These are phyloP conservation scores for Meyerozyma carpophila DNA, from an alignment of 1,139 yeast genomes.

Conservation along the genomic window DNA sequence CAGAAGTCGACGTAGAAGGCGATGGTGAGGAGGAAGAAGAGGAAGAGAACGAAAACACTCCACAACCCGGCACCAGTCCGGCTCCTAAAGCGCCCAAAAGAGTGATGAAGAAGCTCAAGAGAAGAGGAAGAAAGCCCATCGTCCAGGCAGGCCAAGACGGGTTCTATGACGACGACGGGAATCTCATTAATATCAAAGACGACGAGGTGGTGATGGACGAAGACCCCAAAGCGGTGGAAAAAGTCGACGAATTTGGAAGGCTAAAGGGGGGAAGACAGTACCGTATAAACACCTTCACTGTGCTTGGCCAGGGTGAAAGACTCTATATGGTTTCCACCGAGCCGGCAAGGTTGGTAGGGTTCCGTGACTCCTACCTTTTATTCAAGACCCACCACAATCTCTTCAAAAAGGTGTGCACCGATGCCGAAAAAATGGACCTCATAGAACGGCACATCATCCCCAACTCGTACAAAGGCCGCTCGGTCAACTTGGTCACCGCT, in stretches of 20 bases:
- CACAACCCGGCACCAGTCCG: not conserved
- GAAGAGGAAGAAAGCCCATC: slow-evolving; percentile 43
- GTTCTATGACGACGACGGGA: slow-evolving; percentile 45
- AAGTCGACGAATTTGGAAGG: slow-evolving; percentile 65
- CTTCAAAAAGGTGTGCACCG: slow-evolving; percentile 68
- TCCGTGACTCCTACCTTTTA: slow-evolving; percentile 84
- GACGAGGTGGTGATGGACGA: slow-evolving; percentile 81
- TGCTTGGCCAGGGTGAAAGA: slow-evolving; percentile 66
- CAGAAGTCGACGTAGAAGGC: not conserved
- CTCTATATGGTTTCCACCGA: slow-evolving; percentile 90
- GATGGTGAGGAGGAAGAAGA: slow-evolving; percentile 4
- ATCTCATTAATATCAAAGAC: slow-evolving; percentile 50
- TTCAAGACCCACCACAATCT: slow-evolving; percentile 79
- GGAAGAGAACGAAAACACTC: slow-evolving; percentile 5
- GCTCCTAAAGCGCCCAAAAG: not conserved
- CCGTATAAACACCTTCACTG: slow-evolving; percentile 76
- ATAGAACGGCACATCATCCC: slow-evolving; percentile 82
- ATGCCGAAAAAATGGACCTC: slow-evolving; percentile 77
- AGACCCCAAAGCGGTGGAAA: slow-evolving; percentile 75
- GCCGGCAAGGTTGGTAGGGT: slow-evolving; percentile 92
- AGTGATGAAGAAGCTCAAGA: slow-evolving; percentile 22
- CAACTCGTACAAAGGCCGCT: slow-evolving; percentile 83
- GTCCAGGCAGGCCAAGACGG: slow-evolving; percentile 34
- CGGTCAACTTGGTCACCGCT: slow-evolving; percentile 88
- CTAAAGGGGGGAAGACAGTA: slow-evolving; percentile 73